These are phyloP conservation scores for Hypoxylon fuscum DNA, from an alignment of 495 filamentous ascomycete genomes.

Conservation along the genomic window DNA sequence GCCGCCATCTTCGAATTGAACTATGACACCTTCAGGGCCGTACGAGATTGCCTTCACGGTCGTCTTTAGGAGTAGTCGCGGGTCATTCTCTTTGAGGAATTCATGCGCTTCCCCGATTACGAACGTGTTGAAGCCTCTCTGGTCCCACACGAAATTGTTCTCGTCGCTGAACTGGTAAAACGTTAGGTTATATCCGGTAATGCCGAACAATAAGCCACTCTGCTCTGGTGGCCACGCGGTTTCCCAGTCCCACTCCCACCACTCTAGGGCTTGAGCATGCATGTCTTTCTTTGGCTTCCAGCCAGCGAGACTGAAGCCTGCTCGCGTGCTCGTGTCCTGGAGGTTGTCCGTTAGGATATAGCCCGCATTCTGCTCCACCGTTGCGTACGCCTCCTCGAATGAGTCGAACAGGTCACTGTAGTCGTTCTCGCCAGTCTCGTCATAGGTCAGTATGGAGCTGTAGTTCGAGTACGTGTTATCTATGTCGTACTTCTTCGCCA, in stretches of 20 bases:
- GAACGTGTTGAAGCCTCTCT: constrained; percentile 71
- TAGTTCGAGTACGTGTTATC: constrained; percentile 72
- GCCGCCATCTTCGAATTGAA: constrained; percentile 63
- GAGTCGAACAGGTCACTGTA: constrained; percentile 61
- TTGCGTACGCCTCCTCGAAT: constrained; percentile 61
- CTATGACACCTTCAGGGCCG: constrained; percentile 61
- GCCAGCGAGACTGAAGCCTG: constrained; percentile 66
- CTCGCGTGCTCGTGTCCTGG: constrained; percentile 69
- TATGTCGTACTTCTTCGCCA: constrained; percentile 71
- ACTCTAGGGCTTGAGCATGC: constrained; percentile 69
- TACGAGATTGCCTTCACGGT: constrained; percentile 69
- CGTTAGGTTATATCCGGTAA: constrained; percentile 47
- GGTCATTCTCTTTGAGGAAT: constrained; percentile 65
- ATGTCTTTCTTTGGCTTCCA: constrained; percentile 72
- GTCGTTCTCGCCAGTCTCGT: constrained; percentile 61
- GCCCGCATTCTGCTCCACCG: constrained; percentile 65
- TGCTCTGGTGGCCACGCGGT: constrained; percentile 58
- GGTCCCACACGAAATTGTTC: constrained; percentile 75
- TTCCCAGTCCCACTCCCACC: constrained; percentile 66
- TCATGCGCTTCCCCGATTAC: constrained; percentile 69
- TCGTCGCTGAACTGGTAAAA: constrained; percentile 57
- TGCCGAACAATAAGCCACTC: constrained; percentile 41
- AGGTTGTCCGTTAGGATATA: constrained; percentile 65
- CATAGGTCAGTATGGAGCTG: constrained; percentile 67
- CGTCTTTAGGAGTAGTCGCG: constrained; percentile 67